Evolutionary conservation across 495 filamentous ascomycete genomes (phyloP).

Genomic region (Neurospora terricola): DNA sequence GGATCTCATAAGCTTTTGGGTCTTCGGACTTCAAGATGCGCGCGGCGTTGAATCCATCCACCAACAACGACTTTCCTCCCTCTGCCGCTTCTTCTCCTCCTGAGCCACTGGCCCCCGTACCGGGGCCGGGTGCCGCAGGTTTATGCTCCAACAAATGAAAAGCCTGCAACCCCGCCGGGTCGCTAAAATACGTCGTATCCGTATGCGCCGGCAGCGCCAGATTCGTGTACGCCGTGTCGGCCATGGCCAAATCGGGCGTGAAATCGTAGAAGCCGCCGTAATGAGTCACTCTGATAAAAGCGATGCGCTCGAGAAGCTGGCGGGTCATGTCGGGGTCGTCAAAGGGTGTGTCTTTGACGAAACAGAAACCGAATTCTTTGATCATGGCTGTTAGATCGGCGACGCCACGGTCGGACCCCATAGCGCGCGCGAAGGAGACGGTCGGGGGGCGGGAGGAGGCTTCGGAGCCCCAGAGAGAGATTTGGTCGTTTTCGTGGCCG

Average conservation of each 20-base stretch:
- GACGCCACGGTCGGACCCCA: slow-evolving; percentile 27
- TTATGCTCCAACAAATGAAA: slow-evolving; percentile 81
- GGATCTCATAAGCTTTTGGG: slow-evolving; percentile 36
- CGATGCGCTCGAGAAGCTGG: slow-evolving; percentile 62
- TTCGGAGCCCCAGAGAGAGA: slow-evolving; percentile 7
- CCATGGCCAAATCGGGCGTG: slow-evolving; percentile 72
- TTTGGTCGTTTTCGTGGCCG: neutral
- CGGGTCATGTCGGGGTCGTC: slow-evolving; percentile 57
- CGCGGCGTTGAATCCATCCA: slow-evolving; percentile 76
- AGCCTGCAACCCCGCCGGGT: slow-evolving; percentile 79
- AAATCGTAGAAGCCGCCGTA: slow-evolving; percentile 97
- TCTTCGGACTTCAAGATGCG: slow-evolving; percentile 38
- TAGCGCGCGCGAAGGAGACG: slow-evolving; percentile 49
- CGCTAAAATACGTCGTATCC: slow-evolving; percentile 88
- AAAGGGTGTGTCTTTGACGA: slow-evolving; percentile 55
- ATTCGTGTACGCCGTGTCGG: slow-evolving; percentile 89
- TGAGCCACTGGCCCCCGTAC: neutral
- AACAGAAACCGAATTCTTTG: slow-evolving; percentile 54
- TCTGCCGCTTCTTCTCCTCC: slow-evolving; percentile 30
- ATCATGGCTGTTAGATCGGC: slow-evolving; percentile 31
- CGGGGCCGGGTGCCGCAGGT: neutral
- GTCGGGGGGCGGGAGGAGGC: slow-evolving; percentile 37
- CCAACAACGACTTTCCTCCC: slow-evolving; percentile 62
- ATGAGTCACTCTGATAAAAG: slow-evolving; percentile 76
- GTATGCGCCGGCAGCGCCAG: slow-evolving; percentile 71